phyloP scores from a whole-genome alignment of 2,329 filamentous ascomycete species.

The Daldinia sp. region DNA sequence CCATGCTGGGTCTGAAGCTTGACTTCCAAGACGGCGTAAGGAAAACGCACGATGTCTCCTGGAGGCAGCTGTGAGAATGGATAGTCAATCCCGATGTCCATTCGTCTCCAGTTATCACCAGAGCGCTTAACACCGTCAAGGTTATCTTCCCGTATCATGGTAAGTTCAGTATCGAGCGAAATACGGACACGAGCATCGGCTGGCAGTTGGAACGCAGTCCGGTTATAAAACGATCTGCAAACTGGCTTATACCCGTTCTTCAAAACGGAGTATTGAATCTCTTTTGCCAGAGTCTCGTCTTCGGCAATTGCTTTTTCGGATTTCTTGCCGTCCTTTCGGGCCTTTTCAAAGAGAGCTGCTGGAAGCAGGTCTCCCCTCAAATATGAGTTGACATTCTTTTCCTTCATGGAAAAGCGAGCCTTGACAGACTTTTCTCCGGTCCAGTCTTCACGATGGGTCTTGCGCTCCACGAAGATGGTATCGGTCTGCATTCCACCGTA shows the following conservation, averaged over 20 bases:
- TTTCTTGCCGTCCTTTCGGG: conserved; percentile 94
- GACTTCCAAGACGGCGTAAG: conserved; percentile 95
- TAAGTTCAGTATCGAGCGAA: conserved; percentile 94
- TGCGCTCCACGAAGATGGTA: conserved; percentile 95
- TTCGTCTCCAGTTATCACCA: conserved; percentile 93
- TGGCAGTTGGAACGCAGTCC: conserved; percentile 95
- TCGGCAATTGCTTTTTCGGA: conserved; percentile 89
- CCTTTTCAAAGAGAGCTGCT: conserved; percentile 92
- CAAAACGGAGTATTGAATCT: conserved; percentile 92
- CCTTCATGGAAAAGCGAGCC: conserved; percentile 91
- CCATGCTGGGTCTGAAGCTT: conserved; percentile 97
- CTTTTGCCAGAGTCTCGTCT: conserved; percentile 86
- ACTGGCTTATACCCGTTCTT: conserved; percentile 88
- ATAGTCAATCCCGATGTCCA: conserved; percentile 96
- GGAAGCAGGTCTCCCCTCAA: conserved; percentile 85
- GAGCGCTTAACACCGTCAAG: conserved; percentile 78
- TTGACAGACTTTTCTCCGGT: conserved; percentile 99
- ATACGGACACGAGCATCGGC: conserved; percentile 96
- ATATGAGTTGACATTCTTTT: conserved; percentile 96
- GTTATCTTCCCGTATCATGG: conserved; percentile 95
- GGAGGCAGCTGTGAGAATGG: conserved; percentile 89
- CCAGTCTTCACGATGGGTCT: conserved; percentile 99
- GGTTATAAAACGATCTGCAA: conserved; percentile 96
- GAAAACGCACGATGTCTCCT: conserved; percentile 88
- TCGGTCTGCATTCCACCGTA: conserved; percentile 97